Percentiles rank a stretch among this genome's conserved stretches.
Conservation (phyloP, 2,329 filamentous ascomycete genomes). For the Fusarium tupiense region DNA sequence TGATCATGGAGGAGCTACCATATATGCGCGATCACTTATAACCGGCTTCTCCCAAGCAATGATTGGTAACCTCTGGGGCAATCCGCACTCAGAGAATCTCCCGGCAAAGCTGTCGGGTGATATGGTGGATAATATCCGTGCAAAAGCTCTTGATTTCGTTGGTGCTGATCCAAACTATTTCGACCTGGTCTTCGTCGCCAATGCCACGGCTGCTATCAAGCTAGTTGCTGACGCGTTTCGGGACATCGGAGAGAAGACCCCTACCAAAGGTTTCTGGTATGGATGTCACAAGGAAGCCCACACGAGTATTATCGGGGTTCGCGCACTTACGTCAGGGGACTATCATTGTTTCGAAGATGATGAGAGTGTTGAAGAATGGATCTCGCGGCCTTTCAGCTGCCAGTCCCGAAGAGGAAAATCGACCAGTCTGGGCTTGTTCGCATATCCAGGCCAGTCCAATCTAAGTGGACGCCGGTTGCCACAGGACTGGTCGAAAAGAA, state of each 20-base stretch:
- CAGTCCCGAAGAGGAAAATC: conserved; percentile 24
- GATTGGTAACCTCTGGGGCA: conserved; percentile 68
- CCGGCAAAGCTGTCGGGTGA: conserved; percentile 67
- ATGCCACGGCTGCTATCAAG: conserved; percentile 71
- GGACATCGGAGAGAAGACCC: conserved; percentile 60
- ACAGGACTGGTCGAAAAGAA: conserved; percentile 60
- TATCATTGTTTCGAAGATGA: conserved; percentile 70
- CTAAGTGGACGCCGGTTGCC: conserved; percentile 73
- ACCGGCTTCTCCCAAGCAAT: conserved; percentile 65
- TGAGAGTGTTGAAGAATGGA: conserved; percentile 57
- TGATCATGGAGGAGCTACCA: conserved; percentile 66
- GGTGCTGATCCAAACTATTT: conserved; percentile 67
- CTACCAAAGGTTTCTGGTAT: conserved; percentile 62
- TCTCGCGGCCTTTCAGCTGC: conserved; percentile 42
- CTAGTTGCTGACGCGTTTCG: conserved; percentile 67
- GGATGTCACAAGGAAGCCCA: conserved; percentile 70
- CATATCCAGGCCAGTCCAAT: conserved; percentile 76
- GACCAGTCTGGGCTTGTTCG: conserved; percentile 58
- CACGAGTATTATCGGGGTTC: conserved; percentile 74
- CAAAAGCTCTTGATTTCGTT: conserved; percentile 65
- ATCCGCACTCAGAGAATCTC: conserved; percentile 72
- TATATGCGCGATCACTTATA: conserved; percentile 68
- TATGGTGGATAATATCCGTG: conserved; percentile 65
- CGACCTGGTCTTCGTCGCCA: conserved; percentile 70
- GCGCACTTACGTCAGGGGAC: conserved; percentile 68